Evolutionary conservation across 78 protist species (phyloP), one percentile per base, ranked within the genome.

Genomic region (Pigoraptor vietnamica): DNA sequence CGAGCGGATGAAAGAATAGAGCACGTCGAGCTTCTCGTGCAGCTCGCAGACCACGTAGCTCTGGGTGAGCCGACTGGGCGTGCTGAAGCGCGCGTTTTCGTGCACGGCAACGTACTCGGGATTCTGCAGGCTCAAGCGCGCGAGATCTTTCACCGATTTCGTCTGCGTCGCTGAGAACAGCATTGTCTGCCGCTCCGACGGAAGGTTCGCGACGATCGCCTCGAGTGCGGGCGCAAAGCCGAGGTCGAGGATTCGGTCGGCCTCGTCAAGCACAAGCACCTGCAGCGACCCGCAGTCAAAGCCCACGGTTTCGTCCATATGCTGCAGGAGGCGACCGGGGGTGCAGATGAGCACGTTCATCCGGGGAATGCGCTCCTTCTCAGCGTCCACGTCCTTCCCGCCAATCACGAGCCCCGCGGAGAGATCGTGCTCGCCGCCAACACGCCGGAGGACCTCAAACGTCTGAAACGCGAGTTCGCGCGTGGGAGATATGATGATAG

Each of bases 291-390:
- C 32, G 35, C 87, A 39, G 87, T 93, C 87, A 92, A 98, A 97
- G 23, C 90, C 94, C 29, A 89, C 25, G 1, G 98, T 97, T 87
- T 97, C 95, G 87, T 98, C 98, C 96, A 99, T 90, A 93, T 99
- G 99, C 39, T 98, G 99, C 87, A 98, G 91, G 38, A 99, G 90
- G 2, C 99, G 86, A 23, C 99, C 99, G 0, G 99, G 99, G 29
- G 99, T 99, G 81, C 96, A 94, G 29, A 99, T 95, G 81, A 99
- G 92, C 29, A 99, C 94, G 91, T 95, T 97, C 98, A 97, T 97
- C 24, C 79, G 21, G 1, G 34, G 23, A 48, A 98, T 93, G 21
- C 35, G 34, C 1, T 91, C 88, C 87, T 88, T 96, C 90, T 96
- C 99, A 86, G 24, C 88, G 37, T 24, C 82, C 40, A 93, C 90